Conservation (phyloP, 805 yeast genomes). For the Saccharomycopsis sp. region DNA sequence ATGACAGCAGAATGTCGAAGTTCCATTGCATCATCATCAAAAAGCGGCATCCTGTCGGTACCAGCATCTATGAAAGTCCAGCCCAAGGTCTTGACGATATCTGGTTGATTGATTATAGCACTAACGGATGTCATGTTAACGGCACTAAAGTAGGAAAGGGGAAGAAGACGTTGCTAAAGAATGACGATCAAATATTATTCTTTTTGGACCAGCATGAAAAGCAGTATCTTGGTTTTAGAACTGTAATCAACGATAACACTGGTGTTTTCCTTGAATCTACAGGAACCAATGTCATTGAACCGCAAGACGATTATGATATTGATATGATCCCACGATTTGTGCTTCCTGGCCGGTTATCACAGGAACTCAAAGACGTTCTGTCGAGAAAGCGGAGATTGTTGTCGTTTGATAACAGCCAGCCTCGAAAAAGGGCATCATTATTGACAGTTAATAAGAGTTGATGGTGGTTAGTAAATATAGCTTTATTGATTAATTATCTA, state of each 20-base stretch:
- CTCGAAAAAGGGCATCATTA: background rate
- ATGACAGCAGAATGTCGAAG: conserved; percentile 76
- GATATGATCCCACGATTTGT: conserved; percentile 10
- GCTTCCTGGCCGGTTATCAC: conserved; percentile 3
- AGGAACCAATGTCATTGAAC: conserved; percentile 7
- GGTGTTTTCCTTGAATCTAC: conserved; percentile 47
- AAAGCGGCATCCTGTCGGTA: conserved; percentile 55
- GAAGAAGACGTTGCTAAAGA: conserved; percentile 50
- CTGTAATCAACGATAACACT: conserved; percentile 51
- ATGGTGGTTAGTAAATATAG: too few species aligned
- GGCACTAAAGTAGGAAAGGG: conserved; percentile 52
- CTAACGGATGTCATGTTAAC: conserved; percentile 75
- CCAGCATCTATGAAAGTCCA: conserved; percentile 57
- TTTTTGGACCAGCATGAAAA: conserved; percentile 53
- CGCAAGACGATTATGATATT: conserved; percentile 16
- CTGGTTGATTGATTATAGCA: conserved; percentile 75
- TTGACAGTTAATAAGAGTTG: background rate
- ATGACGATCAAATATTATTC: conserved; percentile 61
- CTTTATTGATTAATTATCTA: too few species aligned
- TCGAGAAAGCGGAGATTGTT: background rate
- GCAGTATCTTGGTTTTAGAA: conserved; percentile 48
- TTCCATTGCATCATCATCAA: conserved; percentile 68
- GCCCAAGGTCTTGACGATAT: conserved; percentile 68
- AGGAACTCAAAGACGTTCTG: background rate
- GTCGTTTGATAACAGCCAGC: background rate